Evolutionary conservation across 768 basidiomycete genomes (phyloP).

Genomic region (Sistotremastrum suecicum): DNA sequence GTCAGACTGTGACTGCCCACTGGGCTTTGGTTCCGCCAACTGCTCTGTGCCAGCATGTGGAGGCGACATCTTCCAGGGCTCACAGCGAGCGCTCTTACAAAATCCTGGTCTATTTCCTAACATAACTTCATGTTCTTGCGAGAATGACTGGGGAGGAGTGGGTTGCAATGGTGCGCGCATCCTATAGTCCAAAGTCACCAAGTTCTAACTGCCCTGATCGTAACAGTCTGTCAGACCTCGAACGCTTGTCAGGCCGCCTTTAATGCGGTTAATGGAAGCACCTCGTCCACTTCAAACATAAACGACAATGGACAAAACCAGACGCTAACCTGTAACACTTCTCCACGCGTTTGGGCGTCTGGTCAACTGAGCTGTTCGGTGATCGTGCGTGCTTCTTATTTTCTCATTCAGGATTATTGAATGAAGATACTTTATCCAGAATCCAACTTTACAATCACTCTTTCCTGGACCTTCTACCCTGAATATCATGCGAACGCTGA

Average conservation of each 20-base stretch:
- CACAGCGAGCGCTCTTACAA: slow-evolving; percentile 36
- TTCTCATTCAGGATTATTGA: neutral
- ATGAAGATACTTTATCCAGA: slow-evolving; percentile 27
- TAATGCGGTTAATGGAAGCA: slow-evolving; percentile 18
- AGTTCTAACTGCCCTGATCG: neutral
- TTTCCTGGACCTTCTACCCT: slow-evolving; percentile 60
- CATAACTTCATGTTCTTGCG: slow-evolving; percentile 59
- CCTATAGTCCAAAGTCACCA: neutral
- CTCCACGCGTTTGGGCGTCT: slow-evolving; percentile 59
- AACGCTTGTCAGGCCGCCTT: slow-evolving; percentile 58
- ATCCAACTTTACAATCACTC: slow-evolving; percentile 68
- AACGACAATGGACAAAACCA: slow-evolving; percentile 30
- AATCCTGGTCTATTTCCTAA: slow-evolving; percentile 39
- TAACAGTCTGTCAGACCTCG: slow-evolving; percentile 46
- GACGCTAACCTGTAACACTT: slow-evolving; percentile 60
- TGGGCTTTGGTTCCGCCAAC: slow-evolving; percentile 61
- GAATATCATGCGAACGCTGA: slow-evolving; percentile 65
- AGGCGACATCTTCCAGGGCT: slow-evolving; percentile 67
- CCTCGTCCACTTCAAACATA: slow-evolving; percentile 14
- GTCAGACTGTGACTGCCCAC: slow-evolving; percentile 59
- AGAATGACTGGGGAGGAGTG: slow-evolving; percentile 59
- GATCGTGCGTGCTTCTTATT: slow-evolving; percentile 35
- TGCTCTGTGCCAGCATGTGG: slow-evolving; percentile 66
- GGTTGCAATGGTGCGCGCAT: slow-evolving; percentile 40
- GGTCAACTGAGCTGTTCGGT: slow-evolving; percentile 80